Base-by-base conservation (phyloP, 371 early-diverging fungal species). In the Mycotypha africana region DNA sequence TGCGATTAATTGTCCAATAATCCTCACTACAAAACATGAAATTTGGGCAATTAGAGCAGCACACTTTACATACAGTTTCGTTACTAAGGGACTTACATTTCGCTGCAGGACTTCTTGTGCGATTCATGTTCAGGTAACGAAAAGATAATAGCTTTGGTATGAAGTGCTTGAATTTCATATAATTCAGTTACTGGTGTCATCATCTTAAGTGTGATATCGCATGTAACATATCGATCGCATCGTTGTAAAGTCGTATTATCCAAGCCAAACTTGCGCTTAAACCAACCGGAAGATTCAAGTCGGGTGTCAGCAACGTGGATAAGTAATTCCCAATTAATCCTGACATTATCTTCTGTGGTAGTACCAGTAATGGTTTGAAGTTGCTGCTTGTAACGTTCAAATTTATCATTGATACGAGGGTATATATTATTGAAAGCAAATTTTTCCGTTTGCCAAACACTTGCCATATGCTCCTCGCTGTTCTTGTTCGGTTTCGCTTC, bases 141-240 rank as follows among this genome's bases (percentile, higher is more conserved):
- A 22, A 68, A 68, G 0, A 68, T 46, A 10, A 68, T 30, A 2
- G 51, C 69, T 0, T 67, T 62, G 10, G 59, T 47, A 35, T 68
- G 56, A n/a, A 49, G 40, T 5, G 45, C 45, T 58, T 49, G 30
- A 31, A 60, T 40, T 12, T 47, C 38, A 21, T 49, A 49, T 0
- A 66, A 9, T 4, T 21, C 1, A 0, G 19, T 33, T 1, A 46
- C 21, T 0, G 51, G 47, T 9, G 52, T 37, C 7, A 58, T 33
- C 17, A 59, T 44, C n/a, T 60, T 57, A n/a, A 41, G 39, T 1
- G 40, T 37, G 14, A 66, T 50, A 11, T 53, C 44, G 16, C 51
- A 38, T 7, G 48, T 49, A 14, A 48, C n/a, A 24, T 51, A 54
- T 1, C 39, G 19, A 2, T 45, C 33, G 15, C 45, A 32, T 6